Conservation (phyloP, 805 yeast species). For the Kuraishia molischiana region DNA sequence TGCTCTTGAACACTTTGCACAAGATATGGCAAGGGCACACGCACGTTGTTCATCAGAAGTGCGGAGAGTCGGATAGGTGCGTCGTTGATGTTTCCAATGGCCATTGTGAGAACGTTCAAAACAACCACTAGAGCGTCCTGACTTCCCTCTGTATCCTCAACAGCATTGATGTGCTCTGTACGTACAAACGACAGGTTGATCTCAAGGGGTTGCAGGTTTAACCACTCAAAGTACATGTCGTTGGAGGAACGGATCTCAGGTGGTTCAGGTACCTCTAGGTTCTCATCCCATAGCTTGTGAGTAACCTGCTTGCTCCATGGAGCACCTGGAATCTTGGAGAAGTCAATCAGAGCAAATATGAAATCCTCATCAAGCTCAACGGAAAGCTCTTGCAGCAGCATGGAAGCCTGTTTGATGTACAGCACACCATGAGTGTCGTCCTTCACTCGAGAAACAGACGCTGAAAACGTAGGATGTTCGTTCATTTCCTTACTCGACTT, state of each 20-base stretch:
- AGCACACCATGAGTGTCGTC: constrained; percentile 88
- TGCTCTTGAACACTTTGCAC: constrained; percentile 67
- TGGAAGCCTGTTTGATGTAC: constrained; percentile 85
- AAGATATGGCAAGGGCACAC: constrained; percentile 75
- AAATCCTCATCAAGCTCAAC: constrained; percentile 93
- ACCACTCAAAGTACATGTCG: constrained; percentile 85
- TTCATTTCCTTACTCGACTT: constrained; percentile 76
- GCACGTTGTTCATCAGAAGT: constrained; percentile 74
- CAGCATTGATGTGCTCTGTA: constrained; percentile 65
- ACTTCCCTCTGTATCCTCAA: constrained; percentile 45
- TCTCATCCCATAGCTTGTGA: constrained; percentile 46
- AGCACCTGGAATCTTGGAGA: constrained; percentile 74
- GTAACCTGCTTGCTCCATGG: constrained; percentile 45
- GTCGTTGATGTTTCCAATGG: constrained; percentile 92
- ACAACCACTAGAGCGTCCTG: constrained; percentile 67
- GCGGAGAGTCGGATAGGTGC: constrained; percentile 92
- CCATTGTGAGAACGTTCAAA: constrained; percentile 86
- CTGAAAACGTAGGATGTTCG: constrained; percentile 85
- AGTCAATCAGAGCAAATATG: constrained; percentile 70
- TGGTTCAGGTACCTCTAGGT: constrained; percentile 65
- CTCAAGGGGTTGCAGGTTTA: constrained; percentile 87
- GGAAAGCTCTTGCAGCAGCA: constrained; percentile 82
- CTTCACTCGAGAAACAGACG: constrained; percentile 71
- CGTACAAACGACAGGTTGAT: constrained; percentile 85
- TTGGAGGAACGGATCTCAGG: constrained; percentile 36